Evolutionary conservation across 306 rosid genomes (phyloP).

Genomic region (Glycine tomentella): DNA sequence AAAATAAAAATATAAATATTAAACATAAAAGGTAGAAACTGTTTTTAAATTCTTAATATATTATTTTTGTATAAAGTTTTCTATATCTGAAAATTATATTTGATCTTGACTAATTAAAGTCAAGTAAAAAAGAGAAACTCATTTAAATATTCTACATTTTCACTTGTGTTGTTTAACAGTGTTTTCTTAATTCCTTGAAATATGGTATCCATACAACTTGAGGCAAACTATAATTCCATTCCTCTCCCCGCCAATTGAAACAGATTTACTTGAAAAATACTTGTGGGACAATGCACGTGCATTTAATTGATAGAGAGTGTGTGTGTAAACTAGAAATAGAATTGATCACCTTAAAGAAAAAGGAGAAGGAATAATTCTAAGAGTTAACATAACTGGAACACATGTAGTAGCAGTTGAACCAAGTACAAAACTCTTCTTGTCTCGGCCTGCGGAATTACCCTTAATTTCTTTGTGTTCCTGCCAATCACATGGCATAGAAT

Average conservation of each 20-base stretch:
- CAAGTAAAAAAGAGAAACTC: background rate
- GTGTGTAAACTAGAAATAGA: slow-evolving; percentile 11
- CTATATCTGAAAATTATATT: background rate
- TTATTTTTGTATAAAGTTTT: background rate
- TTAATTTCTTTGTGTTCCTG: slow-evolving; percentile 1
- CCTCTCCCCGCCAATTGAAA: background rate
- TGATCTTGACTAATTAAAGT: background rate
- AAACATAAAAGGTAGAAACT: background rate
- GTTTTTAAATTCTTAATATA: background rate
- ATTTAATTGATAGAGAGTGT: slow-evolving; percentile 28
- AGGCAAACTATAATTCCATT: background rate
- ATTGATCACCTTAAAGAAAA: slow-evolving; percentile 49
- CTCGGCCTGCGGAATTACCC: slow-evolving; percentile 34
- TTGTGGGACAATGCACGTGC: slow-evolving; percentile 53
- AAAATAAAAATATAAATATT: background rate
- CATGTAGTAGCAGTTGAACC: slow-evolving; percentile 56
- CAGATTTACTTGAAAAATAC: slow-evolving; percentile 39
- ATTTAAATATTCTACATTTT: background rate
- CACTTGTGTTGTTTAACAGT: background rate
- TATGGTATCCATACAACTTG: background rate
- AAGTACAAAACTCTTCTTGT: slow-evolving; percentile 40
- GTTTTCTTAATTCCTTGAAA: background rate
- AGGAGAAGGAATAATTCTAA: slow-evolving; percentile 48
- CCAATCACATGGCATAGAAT: background rate
- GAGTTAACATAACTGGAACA: slow-evolving; percentile 5